Base-by-base conservation (phyloP, 2,329 filamentous ascomycete genomes). In the Xylariaceae sp. region DNA sequence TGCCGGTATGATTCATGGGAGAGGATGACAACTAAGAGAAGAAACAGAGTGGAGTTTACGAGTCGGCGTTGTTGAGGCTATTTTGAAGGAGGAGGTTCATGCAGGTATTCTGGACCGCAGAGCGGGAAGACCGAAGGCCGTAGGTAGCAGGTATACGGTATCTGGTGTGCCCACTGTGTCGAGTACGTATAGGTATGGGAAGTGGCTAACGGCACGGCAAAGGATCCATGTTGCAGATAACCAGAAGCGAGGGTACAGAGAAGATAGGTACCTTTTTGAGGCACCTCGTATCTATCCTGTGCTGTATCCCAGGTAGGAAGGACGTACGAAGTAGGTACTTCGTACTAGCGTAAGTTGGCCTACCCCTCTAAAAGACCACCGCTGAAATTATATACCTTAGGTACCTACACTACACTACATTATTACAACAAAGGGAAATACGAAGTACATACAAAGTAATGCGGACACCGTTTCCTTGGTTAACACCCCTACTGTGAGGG, bases 11-110 rank as follows among this genome's bases (percentile, higher is more conserved):
- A 15, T 29, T 42, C 9, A n/a, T 8, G 41, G 2, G 22, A 43
- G 21, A 26, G 21, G 19, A 10, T 2, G 7, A n/a, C n/a, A 5
- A 43, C 15, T 26, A 43, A 43, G n/a, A 46, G 45, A 37, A 45
- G 37, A 22, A 43, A 51, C 44, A 51, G 42, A 53, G 46, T 49
- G 56, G 46, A 49, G 49, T 30, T 48, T 47, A 43, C 45, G 43
- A 43, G 51, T 10, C 48, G 42, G 51, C 44, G 48, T 18, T 49
- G 48, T 46, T 58, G 56, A 53, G 51, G 54, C 49, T 49, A 53
- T 56, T 54, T 26, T 45, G 49, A 54, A 53, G 39, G 47, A 48
- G 44, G 47, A 53, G 51, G 48, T 56, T 54, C 44, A 54, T 58
- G 56, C 53, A 50, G 50, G 50, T 49, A 40, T 40, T 55, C 46